Evolutionary conservation across 176 grass and related monocot species (phyloP), one percentile per base, ranked within the genome.

Genomic region (Tillandsia leiboldiana): DNA sequence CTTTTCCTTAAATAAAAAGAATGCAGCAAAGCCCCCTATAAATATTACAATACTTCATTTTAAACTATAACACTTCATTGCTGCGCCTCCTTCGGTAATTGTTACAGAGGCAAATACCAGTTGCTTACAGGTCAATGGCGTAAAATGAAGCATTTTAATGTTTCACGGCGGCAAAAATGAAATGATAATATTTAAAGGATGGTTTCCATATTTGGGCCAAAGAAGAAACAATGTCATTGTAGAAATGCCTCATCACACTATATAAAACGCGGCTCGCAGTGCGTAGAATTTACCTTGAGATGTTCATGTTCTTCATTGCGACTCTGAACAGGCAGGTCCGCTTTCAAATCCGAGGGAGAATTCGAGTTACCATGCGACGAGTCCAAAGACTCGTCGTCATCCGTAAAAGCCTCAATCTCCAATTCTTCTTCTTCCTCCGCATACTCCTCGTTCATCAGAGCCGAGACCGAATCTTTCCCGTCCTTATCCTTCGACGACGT

Each of bases 371-470:
- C 52, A 12, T 3, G 15, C 52, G 52, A 56, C 2, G 52, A 56
- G 15, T 56, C 13, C 12, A n/a, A 56, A 56, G 52, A 56, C 12
- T 56, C 52, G 10, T 56, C 52, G 12, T 56, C 56, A 3, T 61
- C 56, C 17, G 56, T 61, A 10, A 61, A 61, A 5, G 56, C 15
- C 13, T 15, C 56, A 17, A 61, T 61, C 56, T 61, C 56, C 56
- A 20, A 42, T 42, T 42, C 15, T 11, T 56, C 52, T n/a, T 56
- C 56, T 15, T 61, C 56, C 56, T 61, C 56, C 17, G 56, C 56
- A 10, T 61, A 61, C 65, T 67, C 65, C 65, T 67, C 65, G 1
- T 48, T 67, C 65, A 67, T 67, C 65, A 67, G 48, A 2, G 65
- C 33, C 8, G 65, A 67, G 1, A 67, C 65, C 0, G 64, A 66